These are phyloP conservation scores for Gossypium australe DNA, from an alignment of 345 rosid species.

Conservation along the genomic window DNA sequence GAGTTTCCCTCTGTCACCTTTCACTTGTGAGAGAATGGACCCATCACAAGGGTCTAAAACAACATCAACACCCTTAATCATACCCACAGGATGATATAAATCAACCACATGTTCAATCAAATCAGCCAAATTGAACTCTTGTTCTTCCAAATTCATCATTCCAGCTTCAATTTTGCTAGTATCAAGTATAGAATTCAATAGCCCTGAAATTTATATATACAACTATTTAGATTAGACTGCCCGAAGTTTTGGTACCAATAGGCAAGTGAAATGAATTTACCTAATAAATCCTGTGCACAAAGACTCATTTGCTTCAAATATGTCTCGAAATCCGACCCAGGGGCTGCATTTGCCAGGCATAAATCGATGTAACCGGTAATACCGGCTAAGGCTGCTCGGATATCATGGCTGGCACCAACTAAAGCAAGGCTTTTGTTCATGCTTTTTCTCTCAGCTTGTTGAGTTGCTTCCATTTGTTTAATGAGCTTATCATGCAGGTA, in stretches of 20 bases:
- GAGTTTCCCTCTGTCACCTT: slow-evolving; percentile 60
- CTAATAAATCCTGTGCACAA: slow-evolving; percentile 50
- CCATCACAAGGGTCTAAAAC: slow-evolving; percentile 59
- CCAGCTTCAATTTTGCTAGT: slow-evolving; percentile 77
- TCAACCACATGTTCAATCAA: slow-evolving; percentile 61
- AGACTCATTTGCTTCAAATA: slow-evolving; percentile 43
- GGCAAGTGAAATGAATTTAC: slow-evolving; percentile 26
- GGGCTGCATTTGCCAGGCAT: slow-evolving; percentile 31
- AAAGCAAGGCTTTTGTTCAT: slow-evolving; percentile 69
- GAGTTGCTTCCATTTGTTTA: slow-evolving; percentile 74
- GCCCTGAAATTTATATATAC: slow-evolving; percentile 26
- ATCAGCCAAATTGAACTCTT: slow-evolving; percentile 50
- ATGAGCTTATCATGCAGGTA: slow-evolving; percentile 43
- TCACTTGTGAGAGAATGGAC: slow-evolving; percentile 39
- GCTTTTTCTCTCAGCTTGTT: slow-evolving; percentile 69
- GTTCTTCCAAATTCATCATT: slow-evolving; percentile 62
- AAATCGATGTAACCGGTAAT: slow-evolving; percentile 50
- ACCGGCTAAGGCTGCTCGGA: slow-evolving; percentile 55
- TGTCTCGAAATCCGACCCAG: slow-evolving; percentile 36
- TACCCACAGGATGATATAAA: slow-evolving; percentile 45
- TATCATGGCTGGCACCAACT: slow-evolving; percentile 78
- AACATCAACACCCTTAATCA: slow-evolving; percentile 61
- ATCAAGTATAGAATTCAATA: slow-evolving; percentile 66
- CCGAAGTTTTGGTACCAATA: background rate
- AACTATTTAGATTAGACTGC: too few relatives aligned